Conservation (phyloP, 148 eudicot species). For the Vaccinium vitisidaea region DNA sequence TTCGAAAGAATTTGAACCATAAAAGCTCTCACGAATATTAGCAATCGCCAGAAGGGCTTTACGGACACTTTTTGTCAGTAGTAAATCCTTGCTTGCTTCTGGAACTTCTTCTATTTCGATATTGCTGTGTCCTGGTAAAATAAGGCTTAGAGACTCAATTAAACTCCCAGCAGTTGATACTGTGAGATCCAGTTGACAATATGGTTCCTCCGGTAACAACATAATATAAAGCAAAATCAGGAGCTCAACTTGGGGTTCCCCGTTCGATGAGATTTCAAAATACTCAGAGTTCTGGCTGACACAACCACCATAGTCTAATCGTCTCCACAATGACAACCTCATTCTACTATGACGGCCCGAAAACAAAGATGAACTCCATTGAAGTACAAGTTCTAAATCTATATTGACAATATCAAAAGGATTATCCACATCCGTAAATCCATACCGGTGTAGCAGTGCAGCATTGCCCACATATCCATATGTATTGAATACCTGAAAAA, state of each 20-base stretch:
- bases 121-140: slow-evolving; percentile 23
- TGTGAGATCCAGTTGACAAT: slow-evolving; percentile 47
- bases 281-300: slow-evolving; percentile 69
- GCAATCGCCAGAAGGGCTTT: slow-evolving; percentile 62
- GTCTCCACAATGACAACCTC: slow-evolving; percentile 74
- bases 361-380: slow-evolving; percentile 75
- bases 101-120: slow-evolving; percentile 20
- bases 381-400: slow-evolving; percentile 68
- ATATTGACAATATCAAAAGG: slow-evolving; percentile 72
- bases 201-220: slow-evolving; percentile 58
- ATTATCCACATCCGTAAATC: slow-evolving; percentile 83
- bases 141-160: slow-evolving; percentile 17
- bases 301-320: slow-evolving; percentile 61
- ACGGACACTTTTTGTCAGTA: slow-evolving; percentile 56
- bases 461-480: slow-evolving; percentile 90
- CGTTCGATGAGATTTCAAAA: slow-evolving; percentile 73
- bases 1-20: slow-evolving; percentile 53
- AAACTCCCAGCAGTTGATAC: slow-evolving; percentile 28
- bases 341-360: slow-evolving; percentile 59
- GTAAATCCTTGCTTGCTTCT: slow-evolving; percentile 38
- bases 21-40: slow-evolving; percentile 66
- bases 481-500: slow-evolving; percentile 82
- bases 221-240: slow-evolving; percentile 63
- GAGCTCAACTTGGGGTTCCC: slow-evolving; percentile 85
- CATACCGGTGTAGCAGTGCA: slow-evolving; percentile 89